Percentiles rank a stretch among this genome's conserved stretches.
Conservation (phyloP, 2,329 filamentous ascomycete species). For the Cordyceps tenuipes region DNA sequence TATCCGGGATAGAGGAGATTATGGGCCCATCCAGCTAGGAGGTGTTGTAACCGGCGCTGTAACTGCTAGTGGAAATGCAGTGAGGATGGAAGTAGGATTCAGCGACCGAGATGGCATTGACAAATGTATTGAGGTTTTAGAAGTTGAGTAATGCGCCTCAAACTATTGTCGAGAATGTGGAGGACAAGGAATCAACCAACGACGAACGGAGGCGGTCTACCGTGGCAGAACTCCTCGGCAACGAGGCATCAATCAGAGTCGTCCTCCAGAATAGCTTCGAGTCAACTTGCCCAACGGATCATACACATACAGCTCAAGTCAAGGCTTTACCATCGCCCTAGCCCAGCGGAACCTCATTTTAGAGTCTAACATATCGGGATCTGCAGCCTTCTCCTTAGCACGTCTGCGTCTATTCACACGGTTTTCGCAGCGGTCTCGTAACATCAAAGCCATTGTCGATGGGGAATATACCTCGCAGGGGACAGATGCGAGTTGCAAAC, state of each 20-base stretch:
- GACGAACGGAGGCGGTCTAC: not conserved
- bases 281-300: conserved; percentile 17
- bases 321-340: conserved; percentile 20
- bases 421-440: conserved; percentile 18
- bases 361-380: conserved; percentile 18
- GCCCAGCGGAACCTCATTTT: conserved; percentile 22
- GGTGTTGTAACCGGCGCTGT: not conserved
- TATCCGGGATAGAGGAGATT: not conserved
- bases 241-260: too few relatives aligned
- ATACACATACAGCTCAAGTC: conserved; percentile 18
- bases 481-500: conserved; percentile 12
- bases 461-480: conserved; percentile 26
- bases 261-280: conserved; percentile 11
- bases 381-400: conserved; percentile 14
- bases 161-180: too few relatives aligned
- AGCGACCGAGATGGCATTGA: too few relatives aligned
- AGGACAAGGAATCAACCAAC: not conserved
- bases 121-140: too few relatives aligned
- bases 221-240: not conserved
- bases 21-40: not conserved
- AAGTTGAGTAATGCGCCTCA: too few relatives aligned
- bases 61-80: not conserved
- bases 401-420: conserved; percentile 17
- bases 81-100: not conserved
- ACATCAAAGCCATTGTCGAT: conserved; percentile 27